Evolutionary conservation across 495 filamentous ascomycete genomes (phyloP).

Genomic region (Penicillium flavigenum): DNA sequence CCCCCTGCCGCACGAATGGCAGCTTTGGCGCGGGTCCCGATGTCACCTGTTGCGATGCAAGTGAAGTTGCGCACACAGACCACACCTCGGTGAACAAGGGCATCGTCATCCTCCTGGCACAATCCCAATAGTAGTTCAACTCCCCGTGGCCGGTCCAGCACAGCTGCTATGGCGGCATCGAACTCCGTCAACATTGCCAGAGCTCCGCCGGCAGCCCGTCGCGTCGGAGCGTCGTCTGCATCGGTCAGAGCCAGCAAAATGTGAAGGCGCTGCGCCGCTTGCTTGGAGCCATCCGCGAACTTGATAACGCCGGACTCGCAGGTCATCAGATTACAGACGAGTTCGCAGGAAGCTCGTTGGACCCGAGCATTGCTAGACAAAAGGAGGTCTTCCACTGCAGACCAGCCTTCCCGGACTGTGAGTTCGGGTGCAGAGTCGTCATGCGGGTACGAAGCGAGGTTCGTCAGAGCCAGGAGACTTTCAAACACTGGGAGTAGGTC

Average conservation of each 20-base stretch:
- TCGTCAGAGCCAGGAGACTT: constrained; percentile 85
- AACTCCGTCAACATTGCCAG: constrained; percentile 79
- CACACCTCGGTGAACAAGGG: constrained; percentile 72
- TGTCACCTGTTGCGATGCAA: constrained; percentile 42
- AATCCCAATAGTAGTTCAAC: constrained; percentile 68
- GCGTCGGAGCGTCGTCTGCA: constrained; percentile 73
- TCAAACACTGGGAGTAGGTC: constrained; percentile 91
- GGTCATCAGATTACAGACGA: constrained; percentile 89
- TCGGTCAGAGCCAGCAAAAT: constrained; percentile 85
- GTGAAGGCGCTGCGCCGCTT: constrained; percentile 70
- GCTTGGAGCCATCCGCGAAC: constrained; percentile 68
- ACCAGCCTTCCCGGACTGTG: constrained; percentile 71
- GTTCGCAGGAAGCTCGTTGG: constrained; percentile 79
- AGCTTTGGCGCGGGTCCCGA: constrained; percentile 39
- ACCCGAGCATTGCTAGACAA: constrained; percentile 73
- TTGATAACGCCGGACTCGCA: constrained; percentile 69
- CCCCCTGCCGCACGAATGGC: constrained; percentile 49
- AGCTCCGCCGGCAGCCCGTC: constrained; percentile 83
- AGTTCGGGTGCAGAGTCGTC: constrained; percentile 63
- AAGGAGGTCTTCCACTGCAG: constrained; percentile 76
- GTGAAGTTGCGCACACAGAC: constrained; percentile 63
- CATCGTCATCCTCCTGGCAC: constrained; percentile 73
- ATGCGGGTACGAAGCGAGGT: constrained; percentile 73
- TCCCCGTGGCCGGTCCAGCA: constrained; percentile 67
- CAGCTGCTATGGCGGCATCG: constrained; percentile 65